Base-by-base conservation (phyloP, 192 early-diverging fungal species). In the Coemansia sp. region DNA sequence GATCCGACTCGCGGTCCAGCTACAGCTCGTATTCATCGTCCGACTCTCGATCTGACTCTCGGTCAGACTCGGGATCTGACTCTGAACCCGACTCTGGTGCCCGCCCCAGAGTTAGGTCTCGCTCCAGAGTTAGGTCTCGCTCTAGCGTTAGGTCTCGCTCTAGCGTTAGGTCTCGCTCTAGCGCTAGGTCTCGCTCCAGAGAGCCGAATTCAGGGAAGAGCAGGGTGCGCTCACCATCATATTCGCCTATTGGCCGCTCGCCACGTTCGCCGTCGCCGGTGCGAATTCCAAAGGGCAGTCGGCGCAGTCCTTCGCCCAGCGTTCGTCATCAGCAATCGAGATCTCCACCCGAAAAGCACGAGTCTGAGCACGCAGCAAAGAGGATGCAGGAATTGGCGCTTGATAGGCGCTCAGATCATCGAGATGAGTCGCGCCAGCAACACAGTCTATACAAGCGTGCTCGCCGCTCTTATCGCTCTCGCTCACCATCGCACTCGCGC, bases 201-300 rank as follows among this genome's bases (percentile, higher is more conserved):
- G 27, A 22, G 11, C 28, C 30, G 4, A 14, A 21, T 8, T 25
- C 35, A 23, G 27, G 2, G 15, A 52, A 36, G 9, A 23, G 15
- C 19, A 50, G 53, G 20, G 62, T 64, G 26, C 69, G 69, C 53
- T 65, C 69, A n/a, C 69, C 69, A 11, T 72, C 69, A 2, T 61
- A 61, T 36, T 72, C 69, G 19, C 69, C 69, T 11, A 25, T 42
- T n/a, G 14, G n/a, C 2, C 44, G 34, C n/a, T 53, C 50, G 5
- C 50, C 50, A 23, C 49, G 49, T 21, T 22, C 49, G 5, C 57
- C 14, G 17, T 38, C 43, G 10, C 57, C 40, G 2, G 39, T n/a
- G 15, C 35, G 48, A 9, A 21, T 49, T 1, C 32, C 50, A 28
- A 46, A 46, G 20, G 38, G 39, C 25, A 32, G 29, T 15, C 10